These are phyloP conservation scores for Tuber aestivum DNA, from an alignment of 495 filamentous ascomycete species.

Conservation along the genomic window DNA sequence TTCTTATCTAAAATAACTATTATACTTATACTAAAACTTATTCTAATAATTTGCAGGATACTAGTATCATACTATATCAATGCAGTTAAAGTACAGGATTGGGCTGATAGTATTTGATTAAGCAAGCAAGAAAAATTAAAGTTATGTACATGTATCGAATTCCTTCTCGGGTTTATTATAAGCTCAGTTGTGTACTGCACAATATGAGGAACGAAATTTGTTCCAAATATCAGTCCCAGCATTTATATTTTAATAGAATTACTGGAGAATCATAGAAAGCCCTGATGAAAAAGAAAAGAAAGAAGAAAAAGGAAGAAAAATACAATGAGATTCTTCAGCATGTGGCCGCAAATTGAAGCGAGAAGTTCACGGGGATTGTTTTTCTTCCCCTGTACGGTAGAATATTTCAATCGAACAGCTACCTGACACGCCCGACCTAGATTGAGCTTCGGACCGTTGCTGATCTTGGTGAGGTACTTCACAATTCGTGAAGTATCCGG, in stretches of 20 bases:
- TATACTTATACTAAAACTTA: too few species aligned
- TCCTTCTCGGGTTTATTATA: not conserved
- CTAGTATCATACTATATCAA: too few species aligned
- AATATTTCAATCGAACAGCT: not conserved
- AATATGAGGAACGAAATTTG: not conserved
- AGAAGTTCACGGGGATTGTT: not conserved
- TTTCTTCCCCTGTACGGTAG: not conserved
- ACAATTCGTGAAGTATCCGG: too few species aligned
- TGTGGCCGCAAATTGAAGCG: not conserved
- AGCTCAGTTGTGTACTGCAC: not conserved
- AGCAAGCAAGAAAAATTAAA: not conserved
- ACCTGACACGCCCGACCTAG: not conserved
- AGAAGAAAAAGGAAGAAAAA: not conserved
- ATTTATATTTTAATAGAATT: not conserved
- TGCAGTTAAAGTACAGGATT: too few species aligned
- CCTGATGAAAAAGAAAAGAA: not conserved
- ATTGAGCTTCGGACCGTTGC: not conserved
- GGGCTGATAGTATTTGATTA: too few species aligned
- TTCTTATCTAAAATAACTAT: too few species aligned
- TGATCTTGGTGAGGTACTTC: too few species aligned
- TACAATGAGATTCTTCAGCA: not conserved
- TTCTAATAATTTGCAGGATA: too few species aligned
- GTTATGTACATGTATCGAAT: not conserved
- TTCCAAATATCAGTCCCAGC: not conserved
- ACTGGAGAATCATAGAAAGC: not conserved